Conservation (phyloP, 2,329 filamentous ascomycete genomes). For the Metarhizium brunneum region DNA sequence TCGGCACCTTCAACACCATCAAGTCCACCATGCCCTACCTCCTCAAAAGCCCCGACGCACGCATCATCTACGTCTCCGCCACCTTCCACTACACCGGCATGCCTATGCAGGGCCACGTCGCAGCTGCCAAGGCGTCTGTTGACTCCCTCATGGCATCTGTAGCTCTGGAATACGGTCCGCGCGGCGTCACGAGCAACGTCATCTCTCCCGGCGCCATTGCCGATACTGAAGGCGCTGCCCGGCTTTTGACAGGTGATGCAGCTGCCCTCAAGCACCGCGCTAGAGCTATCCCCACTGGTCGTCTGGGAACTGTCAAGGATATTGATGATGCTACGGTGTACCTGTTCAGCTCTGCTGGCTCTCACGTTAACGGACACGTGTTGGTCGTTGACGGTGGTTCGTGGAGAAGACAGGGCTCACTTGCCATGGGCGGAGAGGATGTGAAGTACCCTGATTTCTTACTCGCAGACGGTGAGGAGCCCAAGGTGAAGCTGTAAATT, state of each 20-base stretch:
- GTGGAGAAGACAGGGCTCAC: conserved; percentile 42
- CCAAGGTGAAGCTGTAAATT: conserved; percentile 32
- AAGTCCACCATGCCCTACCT: conserved; percentile 85
- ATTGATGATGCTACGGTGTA: conserved; percentile 90
- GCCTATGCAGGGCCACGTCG: conserved; percentile 81
- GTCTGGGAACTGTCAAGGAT: conserved; percentile 73
- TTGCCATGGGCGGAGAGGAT: conserved; percentile 35
- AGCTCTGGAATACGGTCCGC: conserved; percentile 82
- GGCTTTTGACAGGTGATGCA: conserved; percentile 38
- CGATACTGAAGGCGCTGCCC: conserved; percentile 71
- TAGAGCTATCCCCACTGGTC: conserved; percentile 58
- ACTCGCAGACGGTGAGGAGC: conserved; percentile 18
- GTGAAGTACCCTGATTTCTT: conserved; percentile 46
- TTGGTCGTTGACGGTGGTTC: conserved; percentile 63
- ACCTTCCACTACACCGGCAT: conserved; percentile 85
- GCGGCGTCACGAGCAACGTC: conserved; percentile 78
- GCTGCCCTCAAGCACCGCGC: conserved; percentile 22
- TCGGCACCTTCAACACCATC: conserved; percentile 90
- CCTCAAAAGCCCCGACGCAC: conserved; percentile 62
- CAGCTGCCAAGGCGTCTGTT: conserved; percentile 82
- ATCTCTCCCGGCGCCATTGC: conserved; percentile 81
- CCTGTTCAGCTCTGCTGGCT: conserved; percentile 76
- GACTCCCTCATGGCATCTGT: conserved; percentile 75
- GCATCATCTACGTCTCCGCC: conserved; percentile 84
- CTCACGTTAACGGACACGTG: conserved; percentile 75